A percentile compares a stretch with the other conserved stretches of the same genome.
These are phyloP conservation scores for Datura wrightii DNA, from an alignment of 257 asterid species.

Conservation along the genomic window DNA sequence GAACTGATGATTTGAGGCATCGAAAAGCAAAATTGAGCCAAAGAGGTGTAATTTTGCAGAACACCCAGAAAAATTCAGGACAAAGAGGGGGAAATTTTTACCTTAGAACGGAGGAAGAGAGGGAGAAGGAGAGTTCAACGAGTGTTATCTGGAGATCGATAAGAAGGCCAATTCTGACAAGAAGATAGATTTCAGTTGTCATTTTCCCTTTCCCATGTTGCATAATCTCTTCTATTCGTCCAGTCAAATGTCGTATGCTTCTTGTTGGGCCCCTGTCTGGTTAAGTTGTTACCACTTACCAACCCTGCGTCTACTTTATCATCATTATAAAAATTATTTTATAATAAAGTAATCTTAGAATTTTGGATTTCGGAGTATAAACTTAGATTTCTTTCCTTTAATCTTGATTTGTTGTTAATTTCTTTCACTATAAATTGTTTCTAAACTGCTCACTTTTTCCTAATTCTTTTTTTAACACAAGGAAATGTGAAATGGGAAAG, in stretches of 20 bases:
- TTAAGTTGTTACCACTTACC: neutral
- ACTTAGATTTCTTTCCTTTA: neutral
- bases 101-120: neutral
- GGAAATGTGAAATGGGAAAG: no score
- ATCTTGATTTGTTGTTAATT: neutral
- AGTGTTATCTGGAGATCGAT: conserved; percentile 14
- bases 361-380: neutral
- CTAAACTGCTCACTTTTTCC: no score
- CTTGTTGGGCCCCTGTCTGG: neutral
- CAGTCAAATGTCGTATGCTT: conserved; percentile 24
- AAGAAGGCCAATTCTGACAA: neutral
- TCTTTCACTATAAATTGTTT: neutral
- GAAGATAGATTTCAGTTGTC: conserved; percentile 1
- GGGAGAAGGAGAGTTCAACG: neutral
- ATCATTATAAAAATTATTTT: neutral
- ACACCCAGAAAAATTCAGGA: neutral
- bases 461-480: no score
- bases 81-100: neutral
- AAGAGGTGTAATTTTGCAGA: neutral
- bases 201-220: neutral
- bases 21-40: neutral
- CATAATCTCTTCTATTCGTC: neutral
- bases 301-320: neutral
- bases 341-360: neutral
- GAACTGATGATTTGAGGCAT: neutral